A percentile compares a stretch with the other conserved stretches of the same genome.
Conservation (phyloP, 805 yeast species). For the Lipomyces mesembrius region DNA sequence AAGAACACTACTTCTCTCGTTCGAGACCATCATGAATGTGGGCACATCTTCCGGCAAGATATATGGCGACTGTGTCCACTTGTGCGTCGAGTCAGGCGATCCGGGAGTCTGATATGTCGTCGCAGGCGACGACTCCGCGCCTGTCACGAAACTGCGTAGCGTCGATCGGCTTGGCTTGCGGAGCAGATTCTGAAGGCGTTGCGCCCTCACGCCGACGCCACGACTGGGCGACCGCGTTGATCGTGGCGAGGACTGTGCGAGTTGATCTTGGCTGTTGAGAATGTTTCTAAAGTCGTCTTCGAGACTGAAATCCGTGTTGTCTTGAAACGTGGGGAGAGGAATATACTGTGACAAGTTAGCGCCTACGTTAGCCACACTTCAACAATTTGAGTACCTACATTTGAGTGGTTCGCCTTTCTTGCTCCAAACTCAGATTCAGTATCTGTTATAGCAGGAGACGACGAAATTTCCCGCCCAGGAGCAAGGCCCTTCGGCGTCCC, state of each 20-base stretch:
- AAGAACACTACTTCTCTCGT: not conserved
- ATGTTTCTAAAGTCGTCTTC: conserved; percentile 39
- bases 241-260: conserved; percentile 3
- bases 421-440: not conserved
- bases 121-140: conserved; percentile 19
- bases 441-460: not conserved
- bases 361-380: not conserved
- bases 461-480: not conserved
- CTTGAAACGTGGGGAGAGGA: conserved; percentile 3
- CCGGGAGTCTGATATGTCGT: not conserved
- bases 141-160: conserved; percentile 15
- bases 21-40: not conserved
- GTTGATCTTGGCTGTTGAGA: conserved; percentile 19
- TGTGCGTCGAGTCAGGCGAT: conserved; percentile 1
- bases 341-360: not conserved
- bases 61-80: conserved; percentile 13
- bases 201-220: conserved; percentile 20
- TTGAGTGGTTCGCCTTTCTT: not conserved
- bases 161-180: conserved; percentile 26
- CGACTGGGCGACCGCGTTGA: conserved; percentile 24
- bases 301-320: conserved; percentile 29
- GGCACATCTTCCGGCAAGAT: conserved; percentile 11
- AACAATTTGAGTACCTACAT: not conserved
- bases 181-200: conserved; percentile 22
- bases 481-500: not conserved